Percentiles rank a stretch among this genome's conserved stretches.
Evolutionary conservation across 1,284 basidiomycete genomes (phyloP).

Genomic region (Trichosporon sp.): DNA sequence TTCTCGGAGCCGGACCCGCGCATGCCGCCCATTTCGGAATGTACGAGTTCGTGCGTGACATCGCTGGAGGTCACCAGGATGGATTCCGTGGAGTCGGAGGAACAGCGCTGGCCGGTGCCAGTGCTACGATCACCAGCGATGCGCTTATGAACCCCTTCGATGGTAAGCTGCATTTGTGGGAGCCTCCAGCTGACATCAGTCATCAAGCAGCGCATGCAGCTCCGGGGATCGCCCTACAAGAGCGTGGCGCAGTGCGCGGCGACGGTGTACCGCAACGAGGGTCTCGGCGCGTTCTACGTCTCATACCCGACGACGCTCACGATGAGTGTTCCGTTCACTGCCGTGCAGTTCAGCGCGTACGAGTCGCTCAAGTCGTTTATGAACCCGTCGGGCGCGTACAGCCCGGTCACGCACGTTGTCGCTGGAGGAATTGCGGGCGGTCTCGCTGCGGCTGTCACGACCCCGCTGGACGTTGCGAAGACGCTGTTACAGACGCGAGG

Average conservation of each 20-base stretch:
- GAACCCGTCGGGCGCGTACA: slow-evolving; percentile 83
- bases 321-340: slow-evolving; percentile 97
- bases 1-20: slow-evolving; percentile 93
- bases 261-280: slow-evolving; percentile 79
- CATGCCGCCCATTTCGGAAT: slow-evolving; percentile 98
- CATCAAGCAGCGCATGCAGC: slow-evolving; percentile 98
- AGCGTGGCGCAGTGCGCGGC: slow-evolving; percentile 74
- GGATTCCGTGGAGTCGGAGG: slow-evolving; percentile 46
- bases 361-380: slow-evolving; percentile 84
- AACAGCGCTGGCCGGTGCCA: slow-evolving; percentile 84
- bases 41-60: slow-evolving; percentile 90
- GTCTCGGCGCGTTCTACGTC: slow-evolving; percentile 88
- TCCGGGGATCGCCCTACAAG: slow-evolving; percentile 84
- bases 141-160: slow-evolving; percentile 99
- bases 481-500: slow-evolving; percentile 81
- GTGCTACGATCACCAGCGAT: slow-evolving; percentile 91
- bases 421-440: slow-evolving; percentile 90
- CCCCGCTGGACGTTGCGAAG: slow-evolving; percentile 97
- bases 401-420: slow-evolving; percentile 82
- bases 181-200: slow-evolving; percentile 55
- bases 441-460: slow-evolving; percentile 91
- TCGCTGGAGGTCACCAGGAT: slow-evolving; percentile 65
- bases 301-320: slow-evolving; percentile 97
- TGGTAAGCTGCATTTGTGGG: slow-evolving; percentile 57
- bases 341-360: slow-evolving; percentile 95